Evolutionary conservation across 768 basidiomycete species (phyloP).

Genomic region (Termitomyces sp.): DNA sequence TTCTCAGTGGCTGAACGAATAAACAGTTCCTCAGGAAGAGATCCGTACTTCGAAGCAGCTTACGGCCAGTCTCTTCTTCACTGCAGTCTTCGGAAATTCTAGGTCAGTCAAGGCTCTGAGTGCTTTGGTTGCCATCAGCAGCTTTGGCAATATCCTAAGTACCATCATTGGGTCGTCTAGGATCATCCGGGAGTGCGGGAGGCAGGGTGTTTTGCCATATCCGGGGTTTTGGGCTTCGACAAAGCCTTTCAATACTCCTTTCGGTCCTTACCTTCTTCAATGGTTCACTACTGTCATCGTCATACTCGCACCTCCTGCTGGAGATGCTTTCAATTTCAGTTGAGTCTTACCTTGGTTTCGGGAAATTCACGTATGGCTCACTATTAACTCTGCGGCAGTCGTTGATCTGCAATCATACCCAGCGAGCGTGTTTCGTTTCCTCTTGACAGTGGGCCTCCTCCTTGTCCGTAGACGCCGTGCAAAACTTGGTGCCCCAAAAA

Average conservation of each 20-base stretch:
- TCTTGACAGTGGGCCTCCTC: constrained; percentile 28
- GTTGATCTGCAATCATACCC: constrained; percentile 35
- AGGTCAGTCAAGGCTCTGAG: constrained; percentile 28
- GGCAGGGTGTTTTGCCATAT: constrained; percentile 50
- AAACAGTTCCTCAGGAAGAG: constrained; percentile 34
- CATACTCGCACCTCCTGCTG: constrained; percentile 38
- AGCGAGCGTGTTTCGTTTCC: constrained; percentile 29
- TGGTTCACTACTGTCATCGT: constrained; percentile 42
- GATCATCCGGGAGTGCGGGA: constrained; percentile 39
- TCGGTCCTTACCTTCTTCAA: constrained; percentile 38
- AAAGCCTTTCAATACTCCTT: constrained; percentile 45
- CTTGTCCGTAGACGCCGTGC: constrained; percentile 26
- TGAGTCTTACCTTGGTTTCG: constrained; percentile 6
- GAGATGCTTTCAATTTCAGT: constrained; percentile 40
- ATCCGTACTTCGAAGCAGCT: constrained; percentile 38
- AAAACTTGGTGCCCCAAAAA: constrained; percentile 23
- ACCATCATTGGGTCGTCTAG: constrained; percentile 26
- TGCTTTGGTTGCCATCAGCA: constrained; percentile 32
- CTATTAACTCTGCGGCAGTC: constrained; percentile 13
- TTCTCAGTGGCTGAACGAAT: background rate
- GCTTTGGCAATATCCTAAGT: constrained; percentile 33
- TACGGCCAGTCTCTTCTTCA: constrained; percentile 44
- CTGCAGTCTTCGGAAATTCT: constrained; percentile 38
- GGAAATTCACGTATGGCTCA: background rate
- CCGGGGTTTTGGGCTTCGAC: constrained; percentile 45